Percentiles rank a stretch among this genome's conserved stretches.
phyloP scores from a whole-genome alignment of 441 rosid genomes.

The Gossypium lobatum region DNA sequence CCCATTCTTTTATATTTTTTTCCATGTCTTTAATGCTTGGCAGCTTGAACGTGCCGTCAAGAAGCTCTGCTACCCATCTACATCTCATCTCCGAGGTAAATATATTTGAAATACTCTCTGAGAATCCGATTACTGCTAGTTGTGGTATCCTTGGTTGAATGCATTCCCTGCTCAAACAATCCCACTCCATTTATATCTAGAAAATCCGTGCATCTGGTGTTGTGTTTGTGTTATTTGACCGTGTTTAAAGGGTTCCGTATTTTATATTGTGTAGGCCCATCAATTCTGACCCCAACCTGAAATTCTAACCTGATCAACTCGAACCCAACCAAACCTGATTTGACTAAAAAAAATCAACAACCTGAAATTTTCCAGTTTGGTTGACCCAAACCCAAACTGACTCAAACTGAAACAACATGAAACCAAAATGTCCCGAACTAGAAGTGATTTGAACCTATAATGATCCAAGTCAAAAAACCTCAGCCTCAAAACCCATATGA shows the following conservation, averaged over 20 bases:
- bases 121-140: conserved; percentile 35
- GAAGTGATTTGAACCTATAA: no score
- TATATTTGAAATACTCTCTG: conserved; percentile 24
- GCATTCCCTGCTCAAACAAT: conserved; percentile 28
- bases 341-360: no score
- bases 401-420: no score
- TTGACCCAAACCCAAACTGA: no score
- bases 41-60: conserved; percentile 29
- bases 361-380: no score
- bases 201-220: not conserved
- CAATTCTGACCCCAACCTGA: no score
- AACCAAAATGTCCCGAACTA: no score
- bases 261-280: not conserved
- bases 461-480: no score
- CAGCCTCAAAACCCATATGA: no score
- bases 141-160: conserved; percentile 40
- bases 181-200: not conserved
- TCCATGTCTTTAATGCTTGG: conserved; percentile 30
- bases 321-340: no score
- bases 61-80: conserved; percentile 34
- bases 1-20: conserved; percentile 23
- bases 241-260: not conserved
- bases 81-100: conserved; percentile 32
- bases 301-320: no score
- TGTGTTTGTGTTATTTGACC: not conserved